Evolutionary conservation across 768 basidiomycete genomes (phyloP).

Genomic region (Trichaptum fuscoviolaceum): DNA sequence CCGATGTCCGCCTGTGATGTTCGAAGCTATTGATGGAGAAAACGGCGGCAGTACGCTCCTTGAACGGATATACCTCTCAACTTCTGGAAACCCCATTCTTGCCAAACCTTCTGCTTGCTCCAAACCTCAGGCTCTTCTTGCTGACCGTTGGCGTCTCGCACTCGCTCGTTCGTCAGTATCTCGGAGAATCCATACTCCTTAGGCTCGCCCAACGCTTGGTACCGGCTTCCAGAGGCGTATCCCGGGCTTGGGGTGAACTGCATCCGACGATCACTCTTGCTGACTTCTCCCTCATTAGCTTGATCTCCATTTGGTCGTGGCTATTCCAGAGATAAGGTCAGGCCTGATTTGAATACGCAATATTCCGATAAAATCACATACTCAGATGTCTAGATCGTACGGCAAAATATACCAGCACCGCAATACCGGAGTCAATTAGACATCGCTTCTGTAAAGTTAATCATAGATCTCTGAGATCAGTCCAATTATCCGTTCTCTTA

Average conservation of each 20-base stretch:
- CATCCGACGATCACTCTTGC: not conserved
- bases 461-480: not conserved
- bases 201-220: not conserved
- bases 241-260: not conserved
- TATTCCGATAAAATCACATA: not conserved
- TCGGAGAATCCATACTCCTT: not conserved
- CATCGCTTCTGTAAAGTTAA: not conserved
- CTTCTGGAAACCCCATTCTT: not conserved
- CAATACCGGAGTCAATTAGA: not conserved
- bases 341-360: not conserved
- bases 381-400: not conserved
- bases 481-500: not conserved
- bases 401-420: not conserved
- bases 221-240: not conserved
- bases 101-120: not conserved
- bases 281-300: not conserved
- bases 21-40: not conserved
- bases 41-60: not conserved
- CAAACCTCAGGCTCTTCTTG: not conserved
- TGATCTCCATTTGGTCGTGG: not conserved
- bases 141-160: not conserved
- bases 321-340: not conserved
- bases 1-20: not conserved
- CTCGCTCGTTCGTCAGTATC: not conserved
- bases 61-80: not conserved